A percentile compares a stretch with the other conserved stretches of the same genome.
Conservation (phyloP, 495 filamentous ascomycete genomes). For the Oidiodendron maius region DNA sequence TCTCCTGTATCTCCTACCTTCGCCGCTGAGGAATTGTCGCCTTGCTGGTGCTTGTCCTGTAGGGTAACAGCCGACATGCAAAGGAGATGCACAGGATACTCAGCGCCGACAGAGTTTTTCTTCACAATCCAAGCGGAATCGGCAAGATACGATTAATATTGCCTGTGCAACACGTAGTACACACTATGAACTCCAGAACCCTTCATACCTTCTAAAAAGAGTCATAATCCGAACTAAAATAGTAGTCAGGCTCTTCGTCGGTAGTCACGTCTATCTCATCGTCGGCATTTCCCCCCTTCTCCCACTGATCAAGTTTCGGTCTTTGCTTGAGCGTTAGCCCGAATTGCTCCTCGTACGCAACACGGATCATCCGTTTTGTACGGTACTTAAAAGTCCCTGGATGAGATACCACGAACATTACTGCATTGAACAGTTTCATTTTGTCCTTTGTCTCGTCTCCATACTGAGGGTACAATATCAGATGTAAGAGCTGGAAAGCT, state of each 20-base stretch:
- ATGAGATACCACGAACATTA: conserved; percentile 23
- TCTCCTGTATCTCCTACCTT: too few relatives aligned
- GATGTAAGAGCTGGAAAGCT: conserved; percentile 24
- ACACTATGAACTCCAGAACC: too few relatives aligned
- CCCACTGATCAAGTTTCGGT: conserved; percentile 19
- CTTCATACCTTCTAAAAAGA: background rate
- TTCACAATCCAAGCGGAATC: too few relatives aligned
- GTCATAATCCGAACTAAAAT: conserved; percentile 10
- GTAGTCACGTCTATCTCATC: conserved; percentile 7
- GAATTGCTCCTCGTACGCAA: conserved; percentile 23
- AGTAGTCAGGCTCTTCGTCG: conserved; percentile 11
- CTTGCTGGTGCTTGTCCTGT: too few relatives aligned
- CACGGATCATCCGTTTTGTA: conserved; percentile 20
- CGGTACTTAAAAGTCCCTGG: conserved; percentile 22
- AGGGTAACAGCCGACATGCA: too few relatives aligned
- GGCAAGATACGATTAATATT: too few relatives aligned
- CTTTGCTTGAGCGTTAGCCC: conserved; percentile 20
- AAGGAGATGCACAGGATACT: too few relatives aligned
- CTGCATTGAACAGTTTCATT: conserved; percentile 20
- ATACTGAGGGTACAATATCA: conserved; percentile 18
- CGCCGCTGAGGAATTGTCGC: too few relatives aligned
- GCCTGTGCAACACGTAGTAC: too few relatives aligned
- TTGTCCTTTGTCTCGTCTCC: conserved; percentile 21
- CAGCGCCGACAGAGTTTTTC: too few relatives aligned
- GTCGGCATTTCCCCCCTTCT: conserved; percentile 21